Percentiles rank a stretch among this genome's conserved stretches.
Conservation (phyloP, 169 alveolate species). For the Neospora caninum region DNA sequence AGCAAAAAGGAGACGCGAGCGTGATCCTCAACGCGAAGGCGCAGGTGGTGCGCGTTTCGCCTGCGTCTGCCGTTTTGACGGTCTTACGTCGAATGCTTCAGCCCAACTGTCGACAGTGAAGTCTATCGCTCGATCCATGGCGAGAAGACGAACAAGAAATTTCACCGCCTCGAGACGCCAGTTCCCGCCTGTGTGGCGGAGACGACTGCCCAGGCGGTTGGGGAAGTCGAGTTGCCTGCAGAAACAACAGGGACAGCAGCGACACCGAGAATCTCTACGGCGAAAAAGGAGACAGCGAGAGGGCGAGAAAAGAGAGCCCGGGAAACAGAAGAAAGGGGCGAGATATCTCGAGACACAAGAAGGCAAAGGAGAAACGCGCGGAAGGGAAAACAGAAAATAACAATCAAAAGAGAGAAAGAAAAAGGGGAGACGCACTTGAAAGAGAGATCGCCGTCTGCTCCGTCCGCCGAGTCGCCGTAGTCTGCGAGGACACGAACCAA, state of each 20-base stretch:
- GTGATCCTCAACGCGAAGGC: not conserved
- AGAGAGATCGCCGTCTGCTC: constrained; percentile 10
- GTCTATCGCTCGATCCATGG: not conserved
- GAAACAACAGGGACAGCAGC: not conserved
- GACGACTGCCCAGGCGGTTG: constrained; percentile 17
- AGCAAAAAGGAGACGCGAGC: no score
- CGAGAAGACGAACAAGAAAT: not conserved
- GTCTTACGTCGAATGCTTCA: constrained; percentile 21
- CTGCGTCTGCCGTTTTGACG: not conserved
- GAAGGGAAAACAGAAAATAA: not conserved
- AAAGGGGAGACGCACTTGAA: constrained; percentile 26
- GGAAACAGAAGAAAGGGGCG: not conserved
- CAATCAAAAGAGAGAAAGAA: not conserved
- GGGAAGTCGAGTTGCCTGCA: constrained; percentile 36
- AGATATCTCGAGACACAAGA: no score
- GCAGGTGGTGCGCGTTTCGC: not conserved
- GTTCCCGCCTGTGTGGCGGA: constrained; percentile 11
- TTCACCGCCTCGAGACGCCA: constrained; percentile 35
- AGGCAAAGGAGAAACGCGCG: no score
- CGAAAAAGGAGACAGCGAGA: no score
- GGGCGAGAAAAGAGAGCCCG: not conserved
- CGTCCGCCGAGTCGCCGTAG: not conserved
- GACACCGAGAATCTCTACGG: not conserved
- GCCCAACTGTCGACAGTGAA: not conserved
- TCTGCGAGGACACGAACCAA: not conserved